A percentile compares a stretch with the other conserved stretches of the same genome.
Evolutionary conservation across 2,329 filamentous ascomycete genomes (phyloP).

Genomic region (Aspergillus fischeri): DNA sequence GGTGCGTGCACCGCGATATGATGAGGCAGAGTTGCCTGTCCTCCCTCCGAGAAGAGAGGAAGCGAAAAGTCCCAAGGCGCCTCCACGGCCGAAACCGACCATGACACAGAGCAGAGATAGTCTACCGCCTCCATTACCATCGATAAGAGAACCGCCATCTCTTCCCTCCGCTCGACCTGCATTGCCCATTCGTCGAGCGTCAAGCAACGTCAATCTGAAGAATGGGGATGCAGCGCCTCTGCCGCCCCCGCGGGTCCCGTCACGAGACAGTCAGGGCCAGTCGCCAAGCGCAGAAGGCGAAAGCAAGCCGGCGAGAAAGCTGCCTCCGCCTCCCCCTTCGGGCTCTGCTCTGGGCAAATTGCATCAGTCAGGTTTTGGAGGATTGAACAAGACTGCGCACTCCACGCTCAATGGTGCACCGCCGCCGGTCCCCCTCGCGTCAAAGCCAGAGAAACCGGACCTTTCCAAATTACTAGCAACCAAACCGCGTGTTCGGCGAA

Average conservation of each 20-base stretch:
- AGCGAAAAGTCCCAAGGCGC: constrained; percentile 15
- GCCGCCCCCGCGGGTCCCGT: constrained; percentile 24
- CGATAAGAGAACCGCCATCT: neutral
- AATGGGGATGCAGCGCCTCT: constrained; percentile 6
- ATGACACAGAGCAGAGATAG: constrained; percentile 9
- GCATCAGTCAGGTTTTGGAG: constrained; percentile 46
- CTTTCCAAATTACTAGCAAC: constrained; percentile 53
- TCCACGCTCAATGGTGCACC: constrained; percentile 21
- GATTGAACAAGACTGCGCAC: constrained; percentile 37
- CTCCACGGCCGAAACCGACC: constrained; percentile 21
- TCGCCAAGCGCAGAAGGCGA: constrained; percentile 14
- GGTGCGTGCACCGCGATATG: constrained; percentile 55
- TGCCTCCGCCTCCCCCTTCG: constrained; percentile 34
- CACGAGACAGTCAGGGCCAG: constrained; percentile 13
- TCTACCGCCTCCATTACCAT: constrained; percentile 9
- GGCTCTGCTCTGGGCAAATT: constrained; percentile 32
- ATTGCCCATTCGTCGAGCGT: constrained; percentile 20
- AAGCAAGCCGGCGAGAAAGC: constrained; percentile 22
- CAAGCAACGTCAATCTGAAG: constrained; percentile 11
- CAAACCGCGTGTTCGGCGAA: constrained; percentile 41
- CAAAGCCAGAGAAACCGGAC: constrained; percentile 58
- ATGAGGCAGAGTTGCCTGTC: constrained; percentile 51
- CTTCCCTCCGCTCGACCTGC: constrained; percentile 8
- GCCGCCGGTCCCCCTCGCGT: constrained; percentile 52
- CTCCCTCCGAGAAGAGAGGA: constrained; percentile 49